Conservation (phyloP, 2,329 filamentous ascomycete genomes). For the Neocucurbitaria cava region DNA sequence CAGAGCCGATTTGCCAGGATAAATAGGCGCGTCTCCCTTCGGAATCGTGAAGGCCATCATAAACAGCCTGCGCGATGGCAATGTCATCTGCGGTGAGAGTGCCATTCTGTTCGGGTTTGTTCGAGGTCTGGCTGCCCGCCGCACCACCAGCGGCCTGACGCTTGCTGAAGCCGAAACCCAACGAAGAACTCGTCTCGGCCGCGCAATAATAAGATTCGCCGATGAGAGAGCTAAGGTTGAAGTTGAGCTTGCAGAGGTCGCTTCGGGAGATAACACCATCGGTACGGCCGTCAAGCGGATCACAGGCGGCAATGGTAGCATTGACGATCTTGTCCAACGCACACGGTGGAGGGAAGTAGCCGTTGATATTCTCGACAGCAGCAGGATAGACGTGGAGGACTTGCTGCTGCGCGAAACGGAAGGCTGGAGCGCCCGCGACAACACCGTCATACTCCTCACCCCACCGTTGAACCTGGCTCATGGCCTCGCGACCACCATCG, state of each 20-base stretch:
- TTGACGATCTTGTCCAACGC: constrained; percentile 62
- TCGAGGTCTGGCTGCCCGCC: constrained; percentile 9
- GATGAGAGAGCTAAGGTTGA: constrained; percentile 56
- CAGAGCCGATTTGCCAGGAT: constrained; percentile 43
- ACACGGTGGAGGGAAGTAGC: constrained; percentile 54
- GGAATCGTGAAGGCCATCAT: constrained; percentile 50
- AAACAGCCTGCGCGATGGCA: constrained; percentile 30
- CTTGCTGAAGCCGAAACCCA: constrained; percentile 26
- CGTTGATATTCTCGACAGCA: constrained; percentile 49
- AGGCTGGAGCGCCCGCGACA: constrained; percentile 56
- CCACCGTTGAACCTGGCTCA: constrained; percentile 60
- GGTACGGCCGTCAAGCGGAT: constrained; percentile 61
- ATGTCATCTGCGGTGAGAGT: constrained; percentile 41
- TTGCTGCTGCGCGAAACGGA: constrained; percentile 56
- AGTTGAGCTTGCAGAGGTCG: constrained; percentile 57
- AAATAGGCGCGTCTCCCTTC: constrained; percentile 53
- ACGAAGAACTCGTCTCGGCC: constrained; percentile 28
- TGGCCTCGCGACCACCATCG: constrained; percentile 60
- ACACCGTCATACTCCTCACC: constrained; percentile 58
- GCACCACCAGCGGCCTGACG: constrained; percentile 9
- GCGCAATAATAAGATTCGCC: constrained; percentile 57
- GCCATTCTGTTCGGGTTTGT: constrained; percentile 40
- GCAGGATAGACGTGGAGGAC: constrained; percentile 52
- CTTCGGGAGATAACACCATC: constrained; percentile 62
- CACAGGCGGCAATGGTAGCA: constrained; percentile 62